These are phyloP conservation scores for Hypericum perforatum DNA, from an alignment of 345 rosid species.

Conservation along the genomic window DNA sequence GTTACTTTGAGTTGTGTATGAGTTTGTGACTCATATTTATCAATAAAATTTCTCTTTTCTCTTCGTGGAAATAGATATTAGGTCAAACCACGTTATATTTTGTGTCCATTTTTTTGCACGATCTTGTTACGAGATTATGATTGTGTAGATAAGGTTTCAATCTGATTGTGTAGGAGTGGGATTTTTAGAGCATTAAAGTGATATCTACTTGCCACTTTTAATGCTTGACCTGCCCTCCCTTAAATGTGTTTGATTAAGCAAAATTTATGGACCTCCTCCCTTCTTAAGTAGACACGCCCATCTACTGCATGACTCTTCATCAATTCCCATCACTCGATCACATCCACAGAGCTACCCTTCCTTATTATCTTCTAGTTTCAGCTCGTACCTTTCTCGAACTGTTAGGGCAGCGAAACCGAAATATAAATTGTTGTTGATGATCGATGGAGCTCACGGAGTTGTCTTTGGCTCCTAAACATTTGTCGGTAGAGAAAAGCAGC, in stretches of 20 bases:
- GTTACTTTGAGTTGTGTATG: no score
- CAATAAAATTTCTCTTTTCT: no score
- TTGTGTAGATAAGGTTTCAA: slow-evolving; percentile 27
- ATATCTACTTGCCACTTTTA: slow-evolving; percentile 35
- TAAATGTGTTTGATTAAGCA: slow-evolving; percentile 31
- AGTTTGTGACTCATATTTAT: no score
- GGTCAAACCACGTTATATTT: no score
- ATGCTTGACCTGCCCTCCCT: slow-evolving; percentile 41
- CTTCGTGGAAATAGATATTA: no score
- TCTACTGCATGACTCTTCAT: slow-evolving; percentile 15
- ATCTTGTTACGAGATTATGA: slow-evolving; percentile 6
- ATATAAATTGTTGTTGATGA: neutral
- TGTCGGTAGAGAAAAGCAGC: slow-evolving; percentile 10
- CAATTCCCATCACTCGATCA: neutral
- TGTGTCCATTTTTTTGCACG: slow-evolving; percentile 10
- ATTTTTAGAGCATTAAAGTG: slow-evolving; percentile 34
- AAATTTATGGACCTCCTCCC: slow-evolving; percentile 26
- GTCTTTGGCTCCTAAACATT: slow-evolving; percentile 24
- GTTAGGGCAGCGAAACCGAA: neutral
- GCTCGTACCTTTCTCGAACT: neutral
- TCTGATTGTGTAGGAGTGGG: slow-evolving; percentile 14
- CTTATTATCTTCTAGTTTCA: neutral
- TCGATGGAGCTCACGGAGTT: slow-evolving; percentile 39
- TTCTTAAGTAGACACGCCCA: slow-evolving; percentile 20
- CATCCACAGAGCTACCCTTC: neutral